Evolutionary conservation across 164 flowering plant genomes (phyloP).

Genomic region (Annona cherimola): DNA sequence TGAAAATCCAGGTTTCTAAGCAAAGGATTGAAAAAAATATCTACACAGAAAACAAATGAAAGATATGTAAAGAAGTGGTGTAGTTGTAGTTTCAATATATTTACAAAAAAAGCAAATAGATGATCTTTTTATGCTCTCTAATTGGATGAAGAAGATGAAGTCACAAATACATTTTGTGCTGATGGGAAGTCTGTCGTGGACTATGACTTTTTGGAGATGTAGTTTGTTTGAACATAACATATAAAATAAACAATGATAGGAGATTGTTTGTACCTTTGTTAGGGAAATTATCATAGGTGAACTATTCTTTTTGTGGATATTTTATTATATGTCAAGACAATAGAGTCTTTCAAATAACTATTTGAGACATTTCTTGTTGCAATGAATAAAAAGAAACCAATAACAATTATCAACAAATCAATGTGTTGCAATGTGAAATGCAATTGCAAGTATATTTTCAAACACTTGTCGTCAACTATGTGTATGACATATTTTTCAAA

Average conservation of each 20-base stretch:
- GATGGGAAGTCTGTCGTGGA: conserved; percentile 15
- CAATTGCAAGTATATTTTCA: conserved; percentile 4
- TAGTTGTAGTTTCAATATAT: conserved; percentile 1
- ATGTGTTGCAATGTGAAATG: conserved; percentile 1
- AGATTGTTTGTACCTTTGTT: conserved; percentile 15
- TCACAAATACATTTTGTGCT: conserved; percentile 13
- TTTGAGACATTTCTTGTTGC: conserved; percentile 15
- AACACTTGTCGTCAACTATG: conserved; percentile 10
- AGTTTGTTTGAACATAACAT: conserved; percentile 16
- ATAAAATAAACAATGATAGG: conserved; percentile 4
- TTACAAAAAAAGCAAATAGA: conserved; percentile 5
- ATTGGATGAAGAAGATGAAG: conserved; percentile 11
- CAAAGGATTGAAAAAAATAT: background rate
- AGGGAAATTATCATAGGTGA: conserved; percentile 20
- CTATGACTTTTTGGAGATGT: conserved; percentile 19
- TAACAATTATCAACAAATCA: conserved; percentile 13
- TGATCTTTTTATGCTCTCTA: conserved; percentile 14
- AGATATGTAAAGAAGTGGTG: background rate
- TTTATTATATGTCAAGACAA: conserved; percentile 11
- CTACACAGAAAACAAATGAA: background rate
- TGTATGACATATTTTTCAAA: conserved; percentile 12
- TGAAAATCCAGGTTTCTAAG: background rate
- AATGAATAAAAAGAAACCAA: conserved; percentile 14
- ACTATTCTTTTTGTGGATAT: conserved; percentile 13
- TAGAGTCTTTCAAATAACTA: conserved; percentile 14